phyloP scores from a whole-genome alignment of 192 early-diverging fungal species.

The Lunasporangiospora selenospora region DNA sequence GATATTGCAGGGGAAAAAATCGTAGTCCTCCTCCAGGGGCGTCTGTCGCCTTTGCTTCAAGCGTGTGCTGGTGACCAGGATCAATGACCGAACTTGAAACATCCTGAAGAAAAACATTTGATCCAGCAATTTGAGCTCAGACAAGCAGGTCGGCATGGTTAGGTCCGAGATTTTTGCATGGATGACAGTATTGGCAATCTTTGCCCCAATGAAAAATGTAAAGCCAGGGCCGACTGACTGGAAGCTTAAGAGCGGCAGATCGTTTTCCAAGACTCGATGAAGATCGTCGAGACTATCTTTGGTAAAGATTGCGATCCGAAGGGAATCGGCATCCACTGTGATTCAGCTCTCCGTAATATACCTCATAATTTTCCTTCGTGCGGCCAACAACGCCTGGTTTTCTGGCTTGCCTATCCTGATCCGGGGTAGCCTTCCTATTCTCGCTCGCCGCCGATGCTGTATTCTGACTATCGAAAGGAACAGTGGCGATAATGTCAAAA shows the following conservation, averaged over 20 bases:
- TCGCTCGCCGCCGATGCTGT: not conserved
- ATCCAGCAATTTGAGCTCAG: slow-evolving; percentile 9
- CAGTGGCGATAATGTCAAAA: not conserved
- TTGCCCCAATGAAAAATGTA: too few species aligned
- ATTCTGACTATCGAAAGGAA: not conserved
- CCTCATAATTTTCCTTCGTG: slow-evolving; percentile 1
- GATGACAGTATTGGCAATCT: too few species aligned
- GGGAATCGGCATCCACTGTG: not conserved
- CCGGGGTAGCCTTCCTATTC: slow-evolving; percentile 1
- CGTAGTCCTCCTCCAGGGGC: not conserved
- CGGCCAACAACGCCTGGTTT: not conserved
- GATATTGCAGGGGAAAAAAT: too few species aligned
- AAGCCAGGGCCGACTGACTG: too few species aligned
- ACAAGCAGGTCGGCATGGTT: slow-evolving; percentile 1
- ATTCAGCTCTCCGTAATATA: slow-evolving; percentile 4
- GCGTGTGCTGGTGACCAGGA: slow-evolving; percentile 5
- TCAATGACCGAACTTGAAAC: slow-evolving; percentile 3
- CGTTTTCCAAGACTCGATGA: slow-evolving; percentile 1
- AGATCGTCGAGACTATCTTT: slow-evolving; percentile 4
- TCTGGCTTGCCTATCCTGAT: slow-evolving; percentile 5
- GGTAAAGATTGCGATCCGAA: slow-evolving; percentile 5
- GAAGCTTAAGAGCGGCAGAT: slow-evolving; percentile 12
- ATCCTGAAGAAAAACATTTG: slow-evolving; percentile 6
- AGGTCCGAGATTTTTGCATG: slow-evolving; percentile 5
- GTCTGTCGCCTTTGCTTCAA: slow-evolving; percentile 6